Evolutionary conservation across 2,329 filamentous ascomycete genomes (phyloP).

Genomic region (Hirsutella minnesotensis): DNA sequence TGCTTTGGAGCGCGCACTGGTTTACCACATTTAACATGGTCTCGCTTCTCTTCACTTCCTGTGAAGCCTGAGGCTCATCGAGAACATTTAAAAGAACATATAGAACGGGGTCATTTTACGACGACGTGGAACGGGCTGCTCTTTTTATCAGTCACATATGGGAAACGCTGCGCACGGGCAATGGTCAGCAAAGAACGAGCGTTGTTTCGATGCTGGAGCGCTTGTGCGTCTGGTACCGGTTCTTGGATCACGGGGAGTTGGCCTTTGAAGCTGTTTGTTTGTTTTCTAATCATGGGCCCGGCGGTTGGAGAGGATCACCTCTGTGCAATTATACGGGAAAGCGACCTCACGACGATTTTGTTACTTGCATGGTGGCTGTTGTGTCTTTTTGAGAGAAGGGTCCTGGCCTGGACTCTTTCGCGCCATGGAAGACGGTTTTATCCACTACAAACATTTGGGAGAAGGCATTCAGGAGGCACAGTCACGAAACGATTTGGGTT

Average conservation of each 20-base stretch:
- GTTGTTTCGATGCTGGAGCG: constrained; percentile 16
- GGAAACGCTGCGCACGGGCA: constrained; percentile 17
- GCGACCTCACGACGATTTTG: constrained; percentile 15
- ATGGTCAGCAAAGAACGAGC: constrained; percentile 23
- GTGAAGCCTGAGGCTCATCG: constrained; percentile 35
- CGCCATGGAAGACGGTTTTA: constrained; percentile 14
- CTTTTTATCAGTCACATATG: constrained; percentile 17
- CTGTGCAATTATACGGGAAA: constrained; percentile 19
- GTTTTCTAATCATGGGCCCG: constrained; percentile 1
- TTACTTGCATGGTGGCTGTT: constrained; percentile 7
- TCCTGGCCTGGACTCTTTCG: constrained; percentile 5
- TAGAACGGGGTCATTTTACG: constrained; percentile 27
- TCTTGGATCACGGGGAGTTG: constrained; percentile 24
- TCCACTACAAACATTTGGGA: constrained; percentile 19
- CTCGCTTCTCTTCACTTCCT: constrained; percentile 13
- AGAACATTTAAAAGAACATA: constrained; percentile 34
- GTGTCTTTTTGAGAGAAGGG: constrained; percentile 5
- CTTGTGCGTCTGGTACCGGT: constrained; percentile 18
- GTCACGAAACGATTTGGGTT: constrained; percentile 18
- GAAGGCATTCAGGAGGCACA: constrained; percentile 12
- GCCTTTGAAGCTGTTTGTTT: constrained; percentile 12
- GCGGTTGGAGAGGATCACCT: constrained; percentile 11
- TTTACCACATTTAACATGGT: constrained; percentile 7
- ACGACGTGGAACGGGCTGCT: constrained; percentile 15
- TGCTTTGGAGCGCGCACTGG: constrained; percentile 9